Conservation (phyloP, 305 asterid genomes). For the Solanum hybrid region DNA sequence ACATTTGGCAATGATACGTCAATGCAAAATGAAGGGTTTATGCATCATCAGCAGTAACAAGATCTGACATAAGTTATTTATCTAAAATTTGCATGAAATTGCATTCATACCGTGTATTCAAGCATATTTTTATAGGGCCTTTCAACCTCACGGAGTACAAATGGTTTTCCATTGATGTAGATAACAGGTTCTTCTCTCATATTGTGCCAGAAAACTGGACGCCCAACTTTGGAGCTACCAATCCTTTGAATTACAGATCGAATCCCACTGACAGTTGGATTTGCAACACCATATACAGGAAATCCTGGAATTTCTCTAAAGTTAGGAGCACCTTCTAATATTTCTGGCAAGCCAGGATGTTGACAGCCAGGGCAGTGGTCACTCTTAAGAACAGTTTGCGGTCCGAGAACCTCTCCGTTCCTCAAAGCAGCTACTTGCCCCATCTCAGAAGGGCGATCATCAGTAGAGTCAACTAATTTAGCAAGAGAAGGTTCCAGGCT, state of each 20-base stretch:
- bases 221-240: slow-evolving; percentile 78
- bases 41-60: neutral
- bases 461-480: slow-evolving; percentile 39
- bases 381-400: slow-evolving; percentile 96
- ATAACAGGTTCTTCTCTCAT: slow-evolving; percentile 99
- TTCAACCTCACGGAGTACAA: slow-evolving; percentile 97
- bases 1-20: neutral
- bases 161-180: slow-evolving; percentile 94
- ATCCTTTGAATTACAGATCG: slow-evolving; percentile 83
- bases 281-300: slow-evolving; percentile 98
- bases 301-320: slow-evolving; percentile 91
- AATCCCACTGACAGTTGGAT: slow-evolving; percentile 87
- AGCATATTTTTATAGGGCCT: slow-evolving; percentile 97
- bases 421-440: slow-evolving; percentile 90
- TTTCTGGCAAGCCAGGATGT: slow-evolving; percentile 74
- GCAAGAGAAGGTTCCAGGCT: slow-evolving; percentile 35
- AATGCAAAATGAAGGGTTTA: neutral
- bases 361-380: slow-evolving; percentile 99
- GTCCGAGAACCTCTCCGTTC: slow-evolving; percentile 94
- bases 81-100: neutral
- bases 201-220: slow-evolving; percentile 93
- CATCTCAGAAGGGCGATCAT: slow-evolving; percentile 74
- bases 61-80: neutral
- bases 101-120: slow-evolving; percentile 83
- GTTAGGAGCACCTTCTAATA: slow-evolving; percentile 97